Evolutionary conservation across 495 filamentous ascomycete genomes (phyloP).

Genomic region (Sabuloglossum arenarium): DNA sequence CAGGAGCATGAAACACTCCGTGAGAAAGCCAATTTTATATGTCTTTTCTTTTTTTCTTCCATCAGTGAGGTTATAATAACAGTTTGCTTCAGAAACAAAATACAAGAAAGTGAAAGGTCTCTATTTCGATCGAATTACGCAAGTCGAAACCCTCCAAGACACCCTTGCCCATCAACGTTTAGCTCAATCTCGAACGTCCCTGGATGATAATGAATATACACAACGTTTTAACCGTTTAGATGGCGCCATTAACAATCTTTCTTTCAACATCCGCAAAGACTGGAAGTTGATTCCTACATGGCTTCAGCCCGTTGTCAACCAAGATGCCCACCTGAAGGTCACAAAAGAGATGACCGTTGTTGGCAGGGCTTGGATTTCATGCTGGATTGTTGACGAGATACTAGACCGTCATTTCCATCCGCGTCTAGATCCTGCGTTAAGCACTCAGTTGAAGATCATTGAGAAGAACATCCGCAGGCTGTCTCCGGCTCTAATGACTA

Average conservation of each 20-base stretch:
- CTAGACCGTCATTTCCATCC: constrained; percentile 88
- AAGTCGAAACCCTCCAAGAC: constrained; percentile 91
- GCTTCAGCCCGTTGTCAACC: constrained; percentile 58
- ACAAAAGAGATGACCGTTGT: constrained; percentile 95
- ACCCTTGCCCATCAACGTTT: constrained; percentile 88
- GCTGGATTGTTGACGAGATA: constrained; percentile 81
- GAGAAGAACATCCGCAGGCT: constrained; percentile 74
- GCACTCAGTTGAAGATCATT: constrained; percentile 59
- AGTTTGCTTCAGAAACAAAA: constrained; percentile 45
- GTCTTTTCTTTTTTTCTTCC: background rate
- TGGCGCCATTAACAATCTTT: constrained; percentile 81
- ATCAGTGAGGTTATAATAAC: background rate
- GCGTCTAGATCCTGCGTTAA: constrained; percentile 51
- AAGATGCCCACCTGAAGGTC: constrained; percentile 58
- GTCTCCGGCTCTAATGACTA: constrained; percentile 43
- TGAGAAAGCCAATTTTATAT: background rate
- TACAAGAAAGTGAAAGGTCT: constrained; percentile 96
- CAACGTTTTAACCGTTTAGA: constrained; percentile 83
- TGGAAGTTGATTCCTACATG: constrained; percentile 66
- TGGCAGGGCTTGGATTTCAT: constrained; percentile 72
- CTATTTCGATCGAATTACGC: constrained; percentile 87
- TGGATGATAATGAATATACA: constrained; percentile 89
- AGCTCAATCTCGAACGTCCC: constrained; percentile 79
- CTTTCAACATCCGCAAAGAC: constrained; percentile 86
- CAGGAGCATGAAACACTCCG: constrained; percentile 3